Evolutionary conservation across 768 basidiomycete genomes (phyloP).

Genomic region (Suillus spraguei): DNA sequence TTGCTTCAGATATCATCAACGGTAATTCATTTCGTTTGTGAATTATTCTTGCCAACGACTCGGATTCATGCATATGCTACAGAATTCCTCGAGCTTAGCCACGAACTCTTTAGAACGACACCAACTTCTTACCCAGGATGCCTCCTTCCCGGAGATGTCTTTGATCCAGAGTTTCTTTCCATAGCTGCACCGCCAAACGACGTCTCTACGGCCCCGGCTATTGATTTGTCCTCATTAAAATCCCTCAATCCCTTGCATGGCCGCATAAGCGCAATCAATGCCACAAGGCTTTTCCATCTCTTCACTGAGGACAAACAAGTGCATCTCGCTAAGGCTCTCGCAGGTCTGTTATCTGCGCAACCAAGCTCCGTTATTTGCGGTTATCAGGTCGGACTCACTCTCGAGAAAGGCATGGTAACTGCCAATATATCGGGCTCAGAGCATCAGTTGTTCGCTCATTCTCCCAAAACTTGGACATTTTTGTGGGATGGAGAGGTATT

Average conservation of each 20-base stretch:
- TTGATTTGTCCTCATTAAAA: slow-evolving; percentile 35
- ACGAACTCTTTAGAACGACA: slow-evolving; percentile 60
- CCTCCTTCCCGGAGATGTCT: slow-evolving; percentile 58
- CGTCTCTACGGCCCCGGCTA: slow-evolving; percentile 25
- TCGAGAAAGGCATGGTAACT: slow-evolving; percentile 14
- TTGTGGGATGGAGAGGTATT: slow-evolving; percentile 29
- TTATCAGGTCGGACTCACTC: slow-evolving; percentile 23
- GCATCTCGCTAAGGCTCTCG: slow-evolving; percentile 30
- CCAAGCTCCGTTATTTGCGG: slow-evolving; percentile 37
- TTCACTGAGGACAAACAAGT: slow-evolving; percentile 33
- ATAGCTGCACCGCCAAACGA: slow-evolving; percentile 33
- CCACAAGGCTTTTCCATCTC: slow-evolving; percentile 48
- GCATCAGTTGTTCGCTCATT: slow-evolving; percentile 16
- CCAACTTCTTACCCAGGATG: slow-evolving; percentile 51
- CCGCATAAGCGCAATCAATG: slow-evolving; percentile 51
- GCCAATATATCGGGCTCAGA: not conserved
- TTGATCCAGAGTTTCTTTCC: slow-evolving; percentile 47
- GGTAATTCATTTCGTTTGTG: slow-evolving; percentile 26
- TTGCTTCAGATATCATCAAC: slow-evolving; percentile 42
- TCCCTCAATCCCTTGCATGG: slow-evolving; percentile 52
- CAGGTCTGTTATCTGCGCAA: slow-evolving; percentile 29
- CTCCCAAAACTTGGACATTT: slow-evolving; percentile 19
- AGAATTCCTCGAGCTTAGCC: slow-evolving; percentile 64
- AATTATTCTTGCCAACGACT: not conserved
- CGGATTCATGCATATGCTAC: not conserved